phyloP scores from a whole-genome alignment of 345 rosid species.

The Clarkia xantiana region DNA sequence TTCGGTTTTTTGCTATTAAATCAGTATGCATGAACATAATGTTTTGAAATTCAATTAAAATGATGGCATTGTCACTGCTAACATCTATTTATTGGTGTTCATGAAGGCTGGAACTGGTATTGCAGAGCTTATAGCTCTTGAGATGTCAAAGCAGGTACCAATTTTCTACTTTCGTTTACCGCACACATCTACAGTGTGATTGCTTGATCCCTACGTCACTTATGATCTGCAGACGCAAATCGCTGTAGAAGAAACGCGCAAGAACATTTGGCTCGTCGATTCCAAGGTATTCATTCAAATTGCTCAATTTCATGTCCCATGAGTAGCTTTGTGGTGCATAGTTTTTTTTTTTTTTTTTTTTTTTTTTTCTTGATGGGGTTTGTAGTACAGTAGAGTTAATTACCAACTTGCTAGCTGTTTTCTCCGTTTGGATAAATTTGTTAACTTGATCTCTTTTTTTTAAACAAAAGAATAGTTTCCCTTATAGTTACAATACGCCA shows the following conservation, averaged over 20 bases:
- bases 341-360: too few species aligned
- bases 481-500: too few species aligned
- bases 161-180: background rate
- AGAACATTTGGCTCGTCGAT: slow-evolving; percentile 96
- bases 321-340: too few species aligned
- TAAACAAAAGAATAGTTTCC: too few species aligned
- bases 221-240: slow-evolving; percentile 29
- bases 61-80: background rate
- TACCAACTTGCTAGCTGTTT: too few species aligned
- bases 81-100: background rate
- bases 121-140: slow-evolving; percentile 88
- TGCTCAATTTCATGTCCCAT: background rate
- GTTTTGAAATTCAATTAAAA: background rate
- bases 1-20: slow-evolving; percentile 10
- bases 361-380: too few species aligned
- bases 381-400: too few species aligned
- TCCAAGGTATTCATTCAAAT: slow-evolving; percentile 44
- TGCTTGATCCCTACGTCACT: slow-evolving; percentile 10
- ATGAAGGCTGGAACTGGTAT: slow-evolving; percentile 94
- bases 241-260: slow-evolving; percentile 62
- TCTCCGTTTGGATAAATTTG: too few species aligned
- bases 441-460: too few species aligned
- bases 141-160: slow-evolving; percentile 54
- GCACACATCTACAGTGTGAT: slow-evolving; percentile 1
- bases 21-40: too few species aligned